These are phyloP conservation scores for Pelargonium citronellum DNA, from an alignment of 441 rosid species.

Conservation along the genomic window DNA sequence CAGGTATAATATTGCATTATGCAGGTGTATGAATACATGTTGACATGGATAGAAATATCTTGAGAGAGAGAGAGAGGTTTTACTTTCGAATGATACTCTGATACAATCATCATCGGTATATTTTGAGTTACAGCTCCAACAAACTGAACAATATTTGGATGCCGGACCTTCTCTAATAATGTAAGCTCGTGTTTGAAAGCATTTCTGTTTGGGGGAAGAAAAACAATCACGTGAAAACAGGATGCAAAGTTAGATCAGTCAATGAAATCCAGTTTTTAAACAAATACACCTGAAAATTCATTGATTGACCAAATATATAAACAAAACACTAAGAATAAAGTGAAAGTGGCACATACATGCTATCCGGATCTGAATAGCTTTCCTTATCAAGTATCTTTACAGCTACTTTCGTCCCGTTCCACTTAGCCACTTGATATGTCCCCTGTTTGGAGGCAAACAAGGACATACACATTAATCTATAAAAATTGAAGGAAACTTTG, in stretches of 20 bases:
- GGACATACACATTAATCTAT: not conserved
- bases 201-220: constrained; percentile 42
- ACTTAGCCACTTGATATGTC: constrained; percentile 87
- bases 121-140: constrained; percentile 99
- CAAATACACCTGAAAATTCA: not conserved
- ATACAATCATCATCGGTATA: constrained; percentile 90
- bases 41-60: not conserved
- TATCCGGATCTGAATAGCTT: constrained; percentile 60
- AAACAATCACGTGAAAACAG: not conserved
- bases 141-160: constrained; percentile 96
- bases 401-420: constrained; percentile 94
- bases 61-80: constrained; percentile 24
- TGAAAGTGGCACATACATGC: constrained; percentile 45
- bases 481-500: not conserved
- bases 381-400: constrained; percentile 90
- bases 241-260: not conserved
- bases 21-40: not conserved
- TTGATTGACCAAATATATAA: no score
- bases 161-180: constrained; percentile 78
- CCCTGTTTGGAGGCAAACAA: constrained; percentile 50
- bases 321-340: not conserved
- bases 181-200: constrained; percentile 87
- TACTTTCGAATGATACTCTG: constrained; percentile 83
- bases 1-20: not conserved
- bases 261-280: not conserved